These are phyloP conservation scores for Neophaeococcomyces aloes DNA, from an alignment of 2,329 filamentous ascomycete genomes.

Conservation along the genomic window DNA sequence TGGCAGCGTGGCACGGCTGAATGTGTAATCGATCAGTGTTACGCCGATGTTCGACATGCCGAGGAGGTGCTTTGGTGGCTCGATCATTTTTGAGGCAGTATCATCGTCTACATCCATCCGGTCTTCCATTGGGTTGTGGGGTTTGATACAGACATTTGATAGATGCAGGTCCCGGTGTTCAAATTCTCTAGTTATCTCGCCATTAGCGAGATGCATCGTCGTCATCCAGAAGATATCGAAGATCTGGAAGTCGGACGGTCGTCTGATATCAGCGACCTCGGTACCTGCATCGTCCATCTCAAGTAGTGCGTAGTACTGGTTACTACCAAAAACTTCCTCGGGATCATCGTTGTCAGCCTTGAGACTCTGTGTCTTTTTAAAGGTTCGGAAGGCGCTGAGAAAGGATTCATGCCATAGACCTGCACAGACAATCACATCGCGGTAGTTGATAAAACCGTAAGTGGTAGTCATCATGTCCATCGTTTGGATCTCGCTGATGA, in stretches of 20 bases:
- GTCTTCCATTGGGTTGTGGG: constrained; percentile 25
- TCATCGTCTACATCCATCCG: constrained; percentile 26
- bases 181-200: constrained; percentile 49
- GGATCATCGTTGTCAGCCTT: constrained; percentile 46
- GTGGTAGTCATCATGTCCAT: constrained; percentile 49
- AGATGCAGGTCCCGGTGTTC: constrained; percentile 45
- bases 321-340: constrained; percentile 38
- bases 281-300: constrained; percentile 57
- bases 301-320: constrained; percentile 53
- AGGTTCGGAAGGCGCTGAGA: constrained; percentile 32
- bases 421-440: constrained; percentile 48
- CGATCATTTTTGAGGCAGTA: constrained; percentile 23
- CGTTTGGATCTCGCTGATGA: constrained; percentile 41
- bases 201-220: constrained; percentile 50
- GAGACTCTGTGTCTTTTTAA: constrained; percentile 33
- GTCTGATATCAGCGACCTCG: constrained; percentile 40
- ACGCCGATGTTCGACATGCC: constrained; percentile 48
- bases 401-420: constrained; percentile 46
- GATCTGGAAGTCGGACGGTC: constrained; percentile 35
- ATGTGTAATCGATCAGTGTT: constrained; percentile 58
- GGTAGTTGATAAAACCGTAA: constrained; percentile 53
- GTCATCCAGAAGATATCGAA: constrained; percentile 60
- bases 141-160: constrained; percentile 4
- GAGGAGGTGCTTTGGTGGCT: constrained; percentile 31
- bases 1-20: constrained; percentile 48